A percentile compares a stretch with the other conserved stretches of the same genome.
phyloP scores from a whole-genome alignment of 805 yeast species.

The Candida dajiaensis region DNA sequence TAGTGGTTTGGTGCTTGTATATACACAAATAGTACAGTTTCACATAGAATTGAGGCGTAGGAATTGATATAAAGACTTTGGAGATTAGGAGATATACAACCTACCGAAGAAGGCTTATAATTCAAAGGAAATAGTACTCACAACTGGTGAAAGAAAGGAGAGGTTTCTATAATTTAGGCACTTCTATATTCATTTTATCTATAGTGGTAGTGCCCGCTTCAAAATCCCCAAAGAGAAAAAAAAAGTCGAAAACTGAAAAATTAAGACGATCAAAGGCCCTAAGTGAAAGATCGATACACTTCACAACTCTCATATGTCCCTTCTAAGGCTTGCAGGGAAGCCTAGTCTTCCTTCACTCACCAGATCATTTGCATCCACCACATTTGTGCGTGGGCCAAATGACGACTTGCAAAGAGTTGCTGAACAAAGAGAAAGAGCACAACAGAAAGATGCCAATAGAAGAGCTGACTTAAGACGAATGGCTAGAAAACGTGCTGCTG shows the following conservation, averaged over 20 bases:
- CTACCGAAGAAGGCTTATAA: too few relatives aligned
- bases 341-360: not conserved
- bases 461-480: constrained; percentile 32
- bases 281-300: not conserved
- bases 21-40: not conserved
- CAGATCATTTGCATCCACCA: constrained; percentile 14
- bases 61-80: not conserved
- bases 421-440: constrained; percentile 25
- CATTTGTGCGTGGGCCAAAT: constrained; percentile 16
- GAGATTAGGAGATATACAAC: too few relatives aligned
- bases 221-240: not conserved
- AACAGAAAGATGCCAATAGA: constrained; percentile 19
- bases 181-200: too few relatives aligned
- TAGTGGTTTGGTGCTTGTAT: not conserved
- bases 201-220: not conserved
- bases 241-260: not conserved
- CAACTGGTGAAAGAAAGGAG: too few relatives aligned
- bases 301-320: constrained; percentile 1
- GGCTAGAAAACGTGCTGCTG: constrained; percentile 31
- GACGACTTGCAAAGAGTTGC: constrained; percentile 24
- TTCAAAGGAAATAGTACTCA: too few relatives aligned
- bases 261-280: not conserved
- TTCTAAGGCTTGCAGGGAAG: not conserved
- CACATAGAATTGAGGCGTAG: not conserved
- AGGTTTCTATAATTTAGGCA: too few relatives aligned